Percentiles rank a stretch among this genome's conserved stretches.
Conservation (phyloP, 2,329 filamentous ascomycete genomes). For the Xylariaceae sp. region DNA sequence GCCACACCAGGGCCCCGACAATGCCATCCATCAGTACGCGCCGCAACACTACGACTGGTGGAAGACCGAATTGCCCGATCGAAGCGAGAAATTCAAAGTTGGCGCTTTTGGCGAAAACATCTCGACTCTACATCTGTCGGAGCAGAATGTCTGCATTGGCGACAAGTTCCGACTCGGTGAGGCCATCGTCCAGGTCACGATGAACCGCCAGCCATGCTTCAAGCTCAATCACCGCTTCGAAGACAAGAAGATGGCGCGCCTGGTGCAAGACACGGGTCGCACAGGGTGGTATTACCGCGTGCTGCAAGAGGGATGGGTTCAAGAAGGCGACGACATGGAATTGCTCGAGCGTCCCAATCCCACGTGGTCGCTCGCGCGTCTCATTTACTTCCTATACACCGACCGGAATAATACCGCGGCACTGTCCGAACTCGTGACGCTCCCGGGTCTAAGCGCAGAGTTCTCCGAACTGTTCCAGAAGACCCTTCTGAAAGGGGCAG, state of each 20-base stretch:
- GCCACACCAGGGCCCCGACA: slow-evolving; percentile 58
- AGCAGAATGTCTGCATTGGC: slow-evolving; percentile 61
- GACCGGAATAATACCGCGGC: slow-evolving; percentile 47
- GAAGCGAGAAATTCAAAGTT: slow-evolving; percentile 46
- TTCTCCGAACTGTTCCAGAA: slow-evolving; percentile 42
- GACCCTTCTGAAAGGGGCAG: slow-evolving; percentile 44
- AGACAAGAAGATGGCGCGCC: slow-evolving; percentile 55
- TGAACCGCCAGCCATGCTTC: slow-evolving; percentile 61
- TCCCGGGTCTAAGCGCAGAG: slow-evolving; percentile 47
- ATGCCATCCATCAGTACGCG: slow-evolving; percentile 59
- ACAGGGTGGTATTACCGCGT: slow-evolving; percentile 65
- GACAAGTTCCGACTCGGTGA: slow-evolving; percentile 52
- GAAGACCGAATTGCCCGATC: slow-evolving; percentile 47
- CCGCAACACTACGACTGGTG: slow-evolving; percentile 54
- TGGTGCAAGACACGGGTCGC: slow-evolving; percentile 51
- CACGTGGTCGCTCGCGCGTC: slow-evolving; percentile 55
- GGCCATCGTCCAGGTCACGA: slow-evolving; percentile 54
- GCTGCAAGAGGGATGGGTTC: slow-evolving; percentile 49
- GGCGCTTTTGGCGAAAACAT: slow-evolving; percentile 65
- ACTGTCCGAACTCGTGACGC: slow-evolving; percentile 45
- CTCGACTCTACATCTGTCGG: slow-evolving; percentile 51
- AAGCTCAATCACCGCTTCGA: slow-evolving; percentile 66
- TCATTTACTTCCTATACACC: slow-evolving; percentile 58
- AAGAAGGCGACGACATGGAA: slow-evolving; percentile 51
- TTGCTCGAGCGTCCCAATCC: slow-evolving; percentile 53